Base-by-base conservation (phyloP, 176 grass and related monocot genomes). In the Carex littledalei region DNA sequence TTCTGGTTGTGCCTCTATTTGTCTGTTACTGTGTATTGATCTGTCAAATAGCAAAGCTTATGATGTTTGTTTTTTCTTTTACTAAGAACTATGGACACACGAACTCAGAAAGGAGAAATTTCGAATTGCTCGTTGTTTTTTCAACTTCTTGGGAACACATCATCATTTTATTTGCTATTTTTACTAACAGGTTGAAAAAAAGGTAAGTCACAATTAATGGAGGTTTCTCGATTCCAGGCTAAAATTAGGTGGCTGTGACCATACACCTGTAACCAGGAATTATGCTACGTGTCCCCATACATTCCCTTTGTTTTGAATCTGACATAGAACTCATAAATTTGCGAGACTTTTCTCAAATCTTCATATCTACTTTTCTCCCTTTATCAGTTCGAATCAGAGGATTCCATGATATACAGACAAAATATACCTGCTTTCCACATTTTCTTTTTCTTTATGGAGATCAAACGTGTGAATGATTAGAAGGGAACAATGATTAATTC, bases 381-480 rank as follows among this genome's bases (percentile, higher is more conserved):
- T 57, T 35, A 31, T 78, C 52, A 18, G 15, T 50, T 57, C 24
- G 8, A 52, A 10, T 24, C 22, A 78, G 74, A 78, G 0, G 47
- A 12, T 78, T 78, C 74, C 50, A 56, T 9, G 34, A 78, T 22
- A 57, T 57, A 32, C 21, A 57, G 14, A 78, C 50, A 78, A 57
- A 78, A 24, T 13, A 32, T 55, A 34, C 6, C 52, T 56, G 22
- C 50, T 78, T 34, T 32, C 2, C 74, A 34, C 74, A 56, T 32
- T 9, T 39, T 56, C 6, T 3, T 24, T 57, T 78, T 34, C 49
- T 52, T 78, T 78, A 29, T 17, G 26, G 73, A 55, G 20, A 57
- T 56, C 57, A 78, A 78, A 78, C 11, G 74, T 16, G 29, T 57
- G 49, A 78, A 78, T 78, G 31, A 31, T 78, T 57, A 26, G 57